A percentile compares a stretch with the other conserved stretches of the same genome.
Evolutionary conservation across 768 basidiomycete species (phyloP).

Genomic region (Tricholoma terreum): DNA sequence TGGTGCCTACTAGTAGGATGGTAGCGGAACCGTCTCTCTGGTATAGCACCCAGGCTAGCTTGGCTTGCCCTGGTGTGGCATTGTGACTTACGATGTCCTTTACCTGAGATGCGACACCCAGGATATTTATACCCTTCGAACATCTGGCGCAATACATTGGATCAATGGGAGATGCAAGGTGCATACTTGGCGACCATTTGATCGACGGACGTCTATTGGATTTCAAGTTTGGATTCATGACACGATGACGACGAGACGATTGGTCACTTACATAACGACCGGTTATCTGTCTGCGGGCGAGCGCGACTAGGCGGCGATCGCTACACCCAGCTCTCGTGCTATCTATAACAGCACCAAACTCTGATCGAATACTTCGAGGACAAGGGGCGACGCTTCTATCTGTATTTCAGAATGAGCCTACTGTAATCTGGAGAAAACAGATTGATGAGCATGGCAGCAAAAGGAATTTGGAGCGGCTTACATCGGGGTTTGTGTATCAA

Average conservation of each 20-base stretch:
- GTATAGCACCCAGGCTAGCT: slow-evolving; percentile 46
- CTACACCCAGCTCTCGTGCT: slow-evolving; percentile 43
- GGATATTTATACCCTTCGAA: slow-evolving; percentile 34
- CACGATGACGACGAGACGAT: too few species aligned
- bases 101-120: slow-evolving; percentile 32
- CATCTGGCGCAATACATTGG: slow-evolving; percentile 20
- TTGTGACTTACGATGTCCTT: slow-evolving; percentile 28
- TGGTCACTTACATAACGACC: too few species aligned
- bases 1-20: too few species aligned
- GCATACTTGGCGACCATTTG: too few species aligned
- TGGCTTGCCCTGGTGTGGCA: slow-evolving; percentile 40
- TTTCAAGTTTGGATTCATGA: too few species aligned
- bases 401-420: slow-evolving; percentile 39
- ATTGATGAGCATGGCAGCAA: slow-evolving; percentile 1
- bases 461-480: slow-evolving; percentile 14
- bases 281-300: too few species aligned
- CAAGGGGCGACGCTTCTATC: slow-evolving; percentile 42
- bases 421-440: slow-evolving; percentile 17
- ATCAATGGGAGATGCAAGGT: too few species aligned
- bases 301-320: too few species aligned
- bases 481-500: slow-evolving; percentile 27
- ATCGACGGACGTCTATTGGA: too few species aligned
- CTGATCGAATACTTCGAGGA: slow-evolving; percentile 41
- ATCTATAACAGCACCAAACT: slow-evolving; percentile 36
- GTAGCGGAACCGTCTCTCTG: too few species aligned